phyloP scores from a whole-genome alignment of 1,284 basidiomycete species.

The Polyporus tsugae region DNA sequence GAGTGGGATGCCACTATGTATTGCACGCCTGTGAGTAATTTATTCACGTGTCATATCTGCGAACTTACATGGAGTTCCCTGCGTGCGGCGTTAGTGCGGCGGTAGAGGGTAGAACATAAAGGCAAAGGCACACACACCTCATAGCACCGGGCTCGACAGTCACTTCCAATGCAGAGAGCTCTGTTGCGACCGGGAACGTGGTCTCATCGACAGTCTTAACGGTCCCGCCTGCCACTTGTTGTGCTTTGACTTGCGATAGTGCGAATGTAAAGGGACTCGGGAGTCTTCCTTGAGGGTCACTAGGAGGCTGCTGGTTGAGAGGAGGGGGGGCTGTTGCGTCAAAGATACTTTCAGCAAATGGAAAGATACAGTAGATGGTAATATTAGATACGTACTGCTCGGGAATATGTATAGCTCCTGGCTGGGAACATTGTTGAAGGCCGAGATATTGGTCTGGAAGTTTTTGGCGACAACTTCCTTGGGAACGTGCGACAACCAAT shows the following conservation, averaged over 20 bases:
- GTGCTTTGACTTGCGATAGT: conserved; percentile 61
- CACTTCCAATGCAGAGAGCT: conserved; percentile 73
- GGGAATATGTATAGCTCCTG: conserved; percentile 77
- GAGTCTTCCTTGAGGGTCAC: conserved; percentile 60
- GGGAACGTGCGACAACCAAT: conserved; percentile 72
- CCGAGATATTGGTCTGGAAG: conserved; percentile 62
- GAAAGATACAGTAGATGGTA: conserved; percentile 10
- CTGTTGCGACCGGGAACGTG: conserved; percentile 58
- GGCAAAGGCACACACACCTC: conserved; percentile 33
- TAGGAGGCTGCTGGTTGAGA: conserved; percentile 49
- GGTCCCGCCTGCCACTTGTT: conserved; percentile 62
- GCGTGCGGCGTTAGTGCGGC: conserved; percentile 31
- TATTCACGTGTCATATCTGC: conserved; percentile 16
- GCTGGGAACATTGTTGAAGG: conserved; percentile 65
- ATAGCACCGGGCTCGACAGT: conserved; percentile 74
- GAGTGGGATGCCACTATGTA: conserved; percentile 74
- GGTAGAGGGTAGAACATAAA: conserved; percentile 8
- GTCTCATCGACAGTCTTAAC: conserved; percentile 71
- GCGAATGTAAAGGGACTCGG: conserved; percentile 62
- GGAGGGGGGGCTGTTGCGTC: conserved; percentile 41
- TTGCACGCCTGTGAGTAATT: conserved; percentile 12
- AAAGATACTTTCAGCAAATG: conserved; percentile 7
- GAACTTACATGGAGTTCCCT: conserved; percentile 43
- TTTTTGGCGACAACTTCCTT: conserved; percentile 75
- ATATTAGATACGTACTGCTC: conserved; percentile 46